Evolutionary conservation across 345 rosid species (phyloP).

Genomic region (Arabis hirsuta): DNA sequence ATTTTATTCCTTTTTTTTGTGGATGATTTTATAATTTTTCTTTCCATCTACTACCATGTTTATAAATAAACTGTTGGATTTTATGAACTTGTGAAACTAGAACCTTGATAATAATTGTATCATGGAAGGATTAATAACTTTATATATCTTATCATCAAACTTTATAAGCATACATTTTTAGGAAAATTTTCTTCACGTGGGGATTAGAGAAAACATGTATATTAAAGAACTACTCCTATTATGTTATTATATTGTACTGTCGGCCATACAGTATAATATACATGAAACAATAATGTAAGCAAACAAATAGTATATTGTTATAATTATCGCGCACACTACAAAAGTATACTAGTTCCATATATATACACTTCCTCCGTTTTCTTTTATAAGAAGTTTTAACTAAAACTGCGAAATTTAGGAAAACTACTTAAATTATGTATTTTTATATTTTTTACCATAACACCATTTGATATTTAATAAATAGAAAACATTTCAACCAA

Average conservation of each 20-base stretch:
- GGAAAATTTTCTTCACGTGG: neutral
- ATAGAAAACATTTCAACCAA: too few species aligned
- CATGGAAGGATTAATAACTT: neutral
- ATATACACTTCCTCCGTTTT: too few species aligned
- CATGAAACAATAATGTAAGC: neutral
- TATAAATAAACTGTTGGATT: neutral
- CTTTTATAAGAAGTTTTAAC: too few species aligned
- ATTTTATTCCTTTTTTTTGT: too few species aligned
- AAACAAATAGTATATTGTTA: neutral
- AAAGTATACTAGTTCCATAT: neutral
- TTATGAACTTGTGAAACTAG: neutral
- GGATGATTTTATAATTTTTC: too few species aligned
- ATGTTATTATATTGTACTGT: neutral
- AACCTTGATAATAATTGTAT: neutral
- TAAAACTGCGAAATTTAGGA: too few species aligned
- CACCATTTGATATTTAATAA: too few species aligned
- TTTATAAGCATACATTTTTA: neutral
- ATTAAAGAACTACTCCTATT: neutral
- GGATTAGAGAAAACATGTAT: neutral
- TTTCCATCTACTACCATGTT: too few species aligned
- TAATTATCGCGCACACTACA: neutral
- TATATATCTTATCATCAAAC: neutral
- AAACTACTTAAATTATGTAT: too few species aligned
- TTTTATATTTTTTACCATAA: too few species aligned
- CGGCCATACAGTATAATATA: neutral